Evolutionary conservation across 2,329 filamentous ascomycete genomes (phyloP), one percentile per base, ranked within the genome.

Genomic region (Colletotrichum paranaense): DNA sequence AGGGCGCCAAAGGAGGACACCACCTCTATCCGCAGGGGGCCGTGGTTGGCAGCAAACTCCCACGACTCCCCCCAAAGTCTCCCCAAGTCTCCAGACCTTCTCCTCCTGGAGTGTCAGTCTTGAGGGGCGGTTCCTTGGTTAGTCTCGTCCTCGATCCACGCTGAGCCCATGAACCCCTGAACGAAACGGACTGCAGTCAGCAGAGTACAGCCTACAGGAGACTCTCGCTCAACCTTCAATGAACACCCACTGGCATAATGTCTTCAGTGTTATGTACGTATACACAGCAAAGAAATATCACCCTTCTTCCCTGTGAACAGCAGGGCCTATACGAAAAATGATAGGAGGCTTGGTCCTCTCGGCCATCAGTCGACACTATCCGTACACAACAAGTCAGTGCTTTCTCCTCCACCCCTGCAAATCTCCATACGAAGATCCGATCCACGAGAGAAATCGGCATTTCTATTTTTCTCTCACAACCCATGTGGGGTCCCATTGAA

Each of bases 381-480:
- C 38, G 38, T 42, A 42, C 38, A 42, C 0, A 32, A 24, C 57
- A 26, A 59, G 64, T 52, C 60, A 53, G 46, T 63, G 60, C 28
- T 63, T 63, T 42, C 52, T 35, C 26, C 9, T 38, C 5, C 22
- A 19, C 55, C 26, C 55, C 65, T 46, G 59, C 59, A 59, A 71
- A 67, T 67, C 66, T 69, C 70, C 66, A 64, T 72, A 60, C 53
- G 66, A 63, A 69, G 70, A 72, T 72, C 60, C 70, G 70, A 72
- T 72, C 64, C 68, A 30, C 32, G 30, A 64, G 24, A 62, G 57
- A 46, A 70, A 73, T 69, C 70, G 70, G 70, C 46, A 70, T 65
- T 70, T 73, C 70, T 73, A 73, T 73, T 73, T 73, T 56, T 72
- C 58, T 57, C 49, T 68, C 67, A 68, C 26, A 63, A 32, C 22